phyloP scores from a whole-genome alignment of 2,329 filamentous ascomycete species.

The Hypoxylon sp. region DNA sequence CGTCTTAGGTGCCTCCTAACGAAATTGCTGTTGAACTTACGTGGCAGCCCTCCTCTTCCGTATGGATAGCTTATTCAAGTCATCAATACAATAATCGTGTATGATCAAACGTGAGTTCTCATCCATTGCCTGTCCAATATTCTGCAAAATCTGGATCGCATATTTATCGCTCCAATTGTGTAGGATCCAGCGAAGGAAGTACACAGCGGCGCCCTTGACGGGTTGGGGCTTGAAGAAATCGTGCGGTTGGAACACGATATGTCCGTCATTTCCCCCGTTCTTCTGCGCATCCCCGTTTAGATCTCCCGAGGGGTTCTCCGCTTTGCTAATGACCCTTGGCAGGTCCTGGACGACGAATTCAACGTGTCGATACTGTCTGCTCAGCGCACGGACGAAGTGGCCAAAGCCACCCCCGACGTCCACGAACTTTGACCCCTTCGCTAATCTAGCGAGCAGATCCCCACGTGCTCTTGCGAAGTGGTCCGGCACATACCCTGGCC shows the following conservation, averaged over 20 bases:
- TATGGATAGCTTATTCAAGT: conserved; percentile 3
- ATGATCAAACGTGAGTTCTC: conserved; percentile 8
- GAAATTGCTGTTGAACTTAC: neutral
- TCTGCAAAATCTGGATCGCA: neutral
- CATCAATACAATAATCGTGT: conserved; percentile 19
- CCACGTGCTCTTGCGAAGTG: conserved; percentile 16
- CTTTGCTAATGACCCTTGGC: conserved; percentile 31
- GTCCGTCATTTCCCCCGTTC: conserved; percentile 6
- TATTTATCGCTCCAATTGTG: conserved; percentile 54
- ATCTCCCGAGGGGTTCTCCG: neutral
- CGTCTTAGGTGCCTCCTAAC: neutral
- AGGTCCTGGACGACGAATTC: conserved; percentile 39
- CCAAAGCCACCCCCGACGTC: conserved; percentile 43
- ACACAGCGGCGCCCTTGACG: conserved; percentile 49
- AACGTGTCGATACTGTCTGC: neutral
- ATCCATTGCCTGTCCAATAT: conserved; percentile 8
- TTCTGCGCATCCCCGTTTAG: neutral
- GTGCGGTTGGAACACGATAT: conserved; percentile 38
- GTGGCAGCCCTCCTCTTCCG: conserved; percentile 10
- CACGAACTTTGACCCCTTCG: conserved; percentile 29
- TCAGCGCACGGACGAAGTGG: conserved; percentile 27
- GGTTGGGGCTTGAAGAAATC: conserved; percentile 54
- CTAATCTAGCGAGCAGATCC: conserved; percentile 4
- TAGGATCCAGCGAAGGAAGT: conserved; percentile 52
- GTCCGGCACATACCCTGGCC: conserved; percentile 11